Evolutionary conservation across 176 grass and related monocot species (phyloP), one percentile per base, ranked within the genome.

Genomic region (Rhynchospora pubera): DNA sequence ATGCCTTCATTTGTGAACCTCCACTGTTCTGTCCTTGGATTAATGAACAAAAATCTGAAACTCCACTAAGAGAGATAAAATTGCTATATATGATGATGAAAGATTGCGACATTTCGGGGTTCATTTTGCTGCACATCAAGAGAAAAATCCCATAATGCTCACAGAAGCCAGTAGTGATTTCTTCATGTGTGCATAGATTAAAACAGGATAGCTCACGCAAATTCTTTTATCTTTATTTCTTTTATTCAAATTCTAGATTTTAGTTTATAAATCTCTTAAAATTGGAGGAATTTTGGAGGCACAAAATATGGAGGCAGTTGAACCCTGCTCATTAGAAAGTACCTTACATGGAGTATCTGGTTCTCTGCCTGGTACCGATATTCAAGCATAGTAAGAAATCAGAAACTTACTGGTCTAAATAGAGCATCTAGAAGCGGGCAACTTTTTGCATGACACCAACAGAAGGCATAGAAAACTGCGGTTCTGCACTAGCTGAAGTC

Each of bases 371-470:
- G 16, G 50, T 15, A 50, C 50, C 18, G 56, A 7, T 52, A 77
- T 12, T 56, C 14, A 61, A 61, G 21, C 2, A 21, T 56, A 76
- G 48, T 32, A 62, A 62, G 57, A 8, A 22, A 80, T 15, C 10
- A 45, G 42, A 21, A 62, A 47, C 78, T 80, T 48, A 80, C 55
- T 62, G 32, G 42, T 47, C 78, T 80, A 66, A 65, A 77, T 24
- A 56, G 50, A 30, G 48, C 48, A 77, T 56, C 50, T 77, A 77
- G 72, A 82, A 82, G 21, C 44, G 57, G 43, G 61, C 22, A 30
- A 65, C 79, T 51, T 82, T 82, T 66, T 82, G 79, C 79, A 82
- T 82, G 16, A 82, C 62, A 26, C 44, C 79, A 18, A 82, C 79
- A 65, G 79, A 10, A 50, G 79, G 79, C 45, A 82, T 28, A 53